Evolutionary conservation across 2,329 filamentous ascomycete genomes (phyloP), one percentile per base, ranked within the genome.

Genomic region (Paramyrothecium roridum): DNA sequence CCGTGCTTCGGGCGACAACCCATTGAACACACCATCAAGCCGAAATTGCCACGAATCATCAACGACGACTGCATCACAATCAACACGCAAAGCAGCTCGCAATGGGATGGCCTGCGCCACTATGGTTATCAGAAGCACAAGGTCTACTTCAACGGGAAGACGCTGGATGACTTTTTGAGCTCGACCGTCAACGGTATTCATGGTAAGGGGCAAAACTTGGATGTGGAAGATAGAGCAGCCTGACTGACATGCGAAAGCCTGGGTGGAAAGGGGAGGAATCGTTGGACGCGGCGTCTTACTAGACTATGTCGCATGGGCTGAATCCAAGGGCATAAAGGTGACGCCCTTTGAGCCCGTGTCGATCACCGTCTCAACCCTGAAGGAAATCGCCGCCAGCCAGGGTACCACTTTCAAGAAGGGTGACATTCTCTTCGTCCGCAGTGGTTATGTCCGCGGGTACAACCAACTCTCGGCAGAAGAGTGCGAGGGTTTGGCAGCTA

Each of bases 261-360:
- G 37, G 37, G 37, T 43, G 3, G 37, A 43, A 13, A 65, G 67
- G 48, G 70, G 79, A 56, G 78, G 79, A 30, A 79, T 81, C 51
- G 66, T 65, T 30, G 79, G 78, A 4, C 76, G 80, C 10, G 80
- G 80, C 3, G 76, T 82, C 7, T 67, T 82, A 8, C 69, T 82
- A 1, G 80, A 82, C 66, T 83, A 80, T 52, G 72, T 66, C 6
- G 68, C 70, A 6, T 82, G 74, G 69, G 76, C 77, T 1, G 66
- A 65, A 1, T 58, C 57, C 12, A 70, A 63, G 55, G 67, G 56
- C 65, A 72, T 80, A 43, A 16, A 54, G 62, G 2, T 74, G 54
- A 69, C 67, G 62, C 73, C 22, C 70, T 82, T 60, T 70, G 76
- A 33, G 61, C 69, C 19, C 69, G 78, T 61, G 61, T 67, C 26